Evolutionary conservation across 352 stramenopile species (phyloP).

Genomic region (Phytophthora crassamura): DNA sequence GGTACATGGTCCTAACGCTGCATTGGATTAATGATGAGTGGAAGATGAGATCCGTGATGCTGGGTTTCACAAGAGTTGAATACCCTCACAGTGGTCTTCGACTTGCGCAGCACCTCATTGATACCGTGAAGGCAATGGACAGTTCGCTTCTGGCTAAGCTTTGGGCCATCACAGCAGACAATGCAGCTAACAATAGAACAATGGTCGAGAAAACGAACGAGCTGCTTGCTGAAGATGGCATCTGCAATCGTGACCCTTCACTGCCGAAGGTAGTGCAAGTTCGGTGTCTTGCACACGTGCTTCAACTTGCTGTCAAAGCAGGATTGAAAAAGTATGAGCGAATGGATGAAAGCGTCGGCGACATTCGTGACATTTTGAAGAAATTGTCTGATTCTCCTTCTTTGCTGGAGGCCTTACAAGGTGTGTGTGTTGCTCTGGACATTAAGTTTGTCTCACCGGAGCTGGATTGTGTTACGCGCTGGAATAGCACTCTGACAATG

Average conservation of each 20-base stretch:
- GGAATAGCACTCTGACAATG: too few relatives aligned
- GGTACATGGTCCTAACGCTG: slow-evolving; percentile 29
- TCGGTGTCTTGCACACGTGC: slow-evolving; percentile 15
- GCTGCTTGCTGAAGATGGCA: background rate
- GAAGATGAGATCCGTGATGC: slow-evolving; percentile 13
- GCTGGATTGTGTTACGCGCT: too few relatives aligned
- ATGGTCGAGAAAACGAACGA: background rate
- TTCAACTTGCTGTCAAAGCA: slow-evolving; percentile 20
- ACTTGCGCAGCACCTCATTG: slow-evolving; percentile 6
- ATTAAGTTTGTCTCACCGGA: too few relatives aligned
- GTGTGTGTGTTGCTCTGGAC: too few relatives aligned
- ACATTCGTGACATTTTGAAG: slow-evolving; percentile 10
- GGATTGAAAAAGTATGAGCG: slow-evolving; percentile 3
- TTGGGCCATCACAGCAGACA: slow-evolving; percentile 13
- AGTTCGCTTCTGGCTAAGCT: background rate
- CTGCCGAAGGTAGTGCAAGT: slow-evolving; percentile 4
- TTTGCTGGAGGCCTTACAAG: slow-evolving; percentile 1
- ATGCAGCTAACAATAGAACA: slow-evolving; percentile 8
- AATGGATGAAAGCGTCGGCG: slow-evolving; percentile 9
- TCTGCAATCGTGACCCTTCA: too few relatives aligned
- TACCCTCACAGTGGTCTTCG: slow-evolving; percentile 8
- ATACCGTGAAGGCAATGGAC: slow-evolving; percentile 17
- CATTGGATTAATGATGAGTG: slow-evolving; percentile 28
- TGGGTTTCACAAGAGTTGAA: slow-evolving; percentile 25
- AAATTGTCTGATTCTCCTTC: slow-evolving; percentile 3